Conservation (phyloP, 805 yeast species). For the Priceomyces fermenticarens region DNA sequence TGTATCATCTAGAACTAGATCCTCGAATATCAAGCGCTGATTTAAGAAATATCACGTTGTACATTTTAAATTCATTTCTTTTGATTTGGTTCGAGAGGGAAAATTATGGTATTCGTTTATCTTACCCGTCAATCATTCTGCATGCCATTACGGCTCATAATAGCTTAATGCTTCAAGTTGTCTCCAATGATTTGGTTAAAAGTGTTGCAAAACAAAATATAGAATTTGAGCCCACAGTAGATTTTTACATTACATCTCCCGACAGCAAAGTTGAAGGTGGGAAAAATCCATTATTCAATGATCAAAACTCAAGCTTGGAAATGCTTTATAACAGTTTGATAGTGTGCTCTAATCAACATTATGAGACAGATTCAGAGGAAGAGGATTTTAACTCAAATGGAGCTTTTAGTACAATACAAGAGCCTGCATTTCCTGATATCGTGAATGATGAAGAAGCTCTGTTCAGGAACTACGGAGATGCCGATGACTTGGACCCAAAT, state of each 20-base stretch:
- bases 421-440: conserved; percentile 13
- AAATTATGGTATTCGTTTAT: conserved; percentile 28
- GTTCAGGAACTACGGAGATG: conserved; percentile 27
- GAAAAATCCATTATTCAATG: conserved; percentile 10
- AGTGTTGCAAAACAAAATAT: conserved; percentile 9
- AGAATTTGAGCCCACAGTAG: conserved; percentile 14
- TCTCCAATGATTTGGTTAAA: conserved; percentile 16
- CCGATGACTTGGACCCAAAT: conserved; percentile 32
- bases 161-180: conserved; percentile 30
- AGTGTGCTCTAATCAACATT: conserved; percentile 37
- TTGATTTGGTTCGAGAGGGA: conserved; percentile 25
- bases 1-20: conserved; percentile 9
- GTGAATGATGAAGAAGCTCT: conserved; percentile 6
- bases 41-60: conserved; percentile 18
- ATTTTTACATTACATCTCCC: conserved; percentile 4
- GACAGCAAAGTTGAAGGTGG: background rate
- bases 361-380: conserved; percentile 26
- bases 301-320: conserved; percentile 7
- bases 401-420: no score
- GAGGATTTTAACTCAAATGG: conserved; percentile 13
- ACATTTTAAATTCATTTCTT: conserved; percentile 31
- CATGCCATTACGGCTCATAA: conserved; percentile 27
- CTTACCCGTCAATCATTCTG: conserved; percentile 31
- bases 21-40: conserved; percentile 9
- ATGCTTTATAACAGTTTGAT: conserved; percentile 31